Evolutionary conservation across 2,329 filamentous ascomycete genomes (phyloP).

Genomic region (Ascocoryne sarcoides): DNA sequence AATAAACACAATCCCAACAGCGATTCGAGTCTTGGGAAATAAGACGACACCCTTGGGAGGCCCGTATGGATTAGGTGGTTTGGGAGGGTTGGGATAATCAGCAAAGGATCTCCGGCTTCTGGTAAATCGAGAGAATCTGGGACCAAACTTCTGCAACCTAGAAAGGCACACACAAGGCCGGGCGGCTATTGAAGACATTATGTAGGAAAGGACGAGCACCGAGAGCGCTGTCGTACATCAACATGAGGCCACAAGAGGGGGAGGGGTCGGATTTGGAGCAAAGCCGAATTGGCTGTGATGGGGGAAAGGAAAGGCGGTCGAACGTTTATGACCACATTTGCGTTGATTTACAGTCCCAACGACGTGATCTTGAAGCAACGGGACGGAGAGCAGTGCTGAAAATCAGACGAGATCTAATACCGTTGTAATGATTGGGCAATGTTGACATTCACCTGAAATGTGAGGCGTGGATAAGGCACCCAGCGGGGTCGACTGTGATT

Average conservation of each 20-base stretch:
- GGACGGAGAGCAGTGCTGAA: too few species aligned
- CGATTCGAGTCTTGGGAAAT: conserved; percentile 38
- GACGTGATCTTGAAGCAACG: too few species aligned
- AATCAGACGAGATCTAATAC: too few species aligned
- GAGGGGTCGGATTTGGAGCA: not conserved
- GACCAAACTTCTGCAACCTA: conserved; percentile 12
- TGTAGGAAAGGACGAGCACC: conserved; percentile 11
- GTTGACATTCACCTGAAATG: conserved; percentile 3
- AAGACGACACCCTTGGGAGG: conserved; percentile 25
- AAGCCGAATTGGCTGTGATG: not conserved
- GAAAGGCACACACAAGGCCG: conserved; percentile 16
- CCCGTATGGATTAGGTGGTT: not conserved
- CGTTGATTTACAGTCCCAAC: conserved; percentile 5
- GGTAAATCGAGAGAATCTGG: conserved; percentile 10
- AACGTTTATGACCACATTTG: conserved; percentile 9
- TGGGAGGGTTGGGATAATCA: conserved; percentile 13
- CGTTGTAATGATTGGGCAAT: too few species aligned
- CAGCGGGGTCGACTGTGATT: too few species aligned
- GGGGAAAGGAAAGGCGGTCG: conserved; percentile 4
- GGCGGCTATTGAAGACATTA: conserved; percentile 21
- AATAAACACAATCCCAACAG: conserved; percentile 40
- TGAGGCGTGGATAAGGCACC: too few species aligned
- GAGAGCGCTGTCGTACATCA: conserved; percentile 16
- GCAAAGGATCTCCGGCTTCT: conserved; percentile 19
- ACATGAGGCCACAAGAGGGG: conserved; percentile 21